A percentile compares a stretch with the other conserved stretches of the same genome.
These are phyloP conservation scores for Coleophoma eucalyptorum DNA, from an alignment of 2,329 filamentous ascomycete genomes.

Conservation along the genomic window DNA sequence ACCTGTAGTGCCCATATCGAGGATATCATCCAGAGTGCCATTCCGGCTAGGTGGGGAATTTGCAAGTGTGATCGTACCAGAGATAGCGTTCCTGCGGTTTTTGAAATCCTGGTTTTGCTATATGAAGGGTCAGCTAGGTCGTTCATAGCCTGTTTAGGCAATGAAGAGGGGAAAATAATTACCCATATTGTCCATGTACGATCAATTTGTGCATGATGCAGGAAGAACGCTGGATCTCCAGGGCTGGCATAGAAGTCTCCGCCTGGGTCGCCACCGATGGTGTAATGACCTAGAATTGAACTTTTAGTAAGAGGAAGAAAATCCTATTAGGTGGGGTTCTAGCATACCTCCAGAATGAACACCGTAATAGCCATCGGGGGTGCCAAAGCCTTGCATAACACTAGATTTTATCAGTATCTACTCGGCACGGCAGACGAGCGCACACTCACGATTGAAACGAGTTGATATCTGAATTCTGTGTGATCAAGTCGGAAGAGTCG, in stretches of 20 bases:
- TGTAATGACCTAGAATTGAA: slow-evolving; percentile 27
- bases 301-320: too few relatives aligned
- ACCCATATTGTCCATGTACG: slow-evolving; percentile 43
- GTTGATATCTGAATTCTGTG: slow-evolving; percentile 27
- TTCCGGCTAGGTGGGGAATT: slow-evolving; percentile 36
- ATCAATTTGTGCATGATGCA: slow-evolving; percentile 42
- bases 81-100: slow-evolving; percentile 21
- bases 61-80: slow-evolving; percentile 38
- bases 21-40: slow-evolving; percentile 35
- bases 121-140: too few relatives aligned
- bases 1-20: slow-evolving; percentile 25
- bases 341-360: slow-evolving; percentile 27
- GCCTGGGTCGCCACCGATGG: slow-evolving; percentile 38
- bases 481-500: slow-evolving; percentile 32
- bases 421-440: background rate
- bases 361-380: slow-evolving; percentile 24
- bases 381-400: slow-evolving; percentile 34
- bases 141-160: too few relatives aligned
- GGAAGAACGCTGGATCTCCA: slow-evolving; percentile 39
- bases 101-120: slow-evolving; percentile 37
- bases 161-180: too few relatives aligned
- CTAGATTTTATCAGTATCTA: slow-evolving; percentile 8
- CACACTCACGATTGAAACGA: slow-evolving; percentile 33
- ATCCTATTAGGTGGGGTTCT: too few relatives aligned
- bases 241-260: slow-evolving; percentile 38